Percentiles rank a stretch among this genome's conserved stretches.
These are phyloP conservation scores for Xerocomus minutiporus DNA, from an alignment of 1,284 basidiomycete genomes.

Conservation along the genomic window DNA sequence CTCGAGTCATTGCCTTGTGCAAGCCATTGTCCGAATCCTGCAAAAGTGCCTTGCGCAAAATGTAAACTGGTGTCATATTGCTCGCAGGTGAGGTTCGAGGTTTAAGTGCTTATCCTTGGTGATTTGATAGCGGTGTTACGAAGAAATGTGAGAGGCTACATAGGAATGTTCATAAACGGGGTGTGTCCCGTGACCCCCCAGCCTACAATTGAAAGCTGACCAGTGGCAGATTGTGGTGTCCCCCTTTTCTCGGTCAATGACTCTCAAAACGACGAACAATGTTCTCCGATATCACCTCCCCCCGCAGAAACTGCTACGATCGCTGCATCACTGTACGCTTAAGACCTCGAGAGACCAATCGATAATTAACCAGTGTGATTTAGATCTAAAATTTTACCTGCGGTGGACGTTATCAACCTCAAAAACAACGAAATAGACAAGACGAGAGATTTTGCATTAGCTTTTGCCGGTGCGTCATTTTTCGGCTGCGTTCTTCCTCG, in stretches of 20 bases:
- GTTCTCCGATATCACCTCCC: neutral
- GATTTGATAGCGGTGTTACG: neutral
- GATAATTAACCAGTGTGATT: neutral
- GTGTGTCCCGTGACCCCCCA: slow-evolving; percentile 3
- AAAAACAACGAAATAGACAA: slow-evolving; percentile 35
- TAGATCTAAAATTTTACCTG: slow-evolving; percentile 14
- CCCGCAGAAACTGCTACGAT: neutral
- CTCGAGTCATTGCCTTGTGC: slow-evolving; percentile 22
- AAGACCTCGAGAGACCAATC: neutral
- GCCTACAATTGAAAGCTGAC: neutral
- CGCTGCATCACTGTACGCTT: slow-evolving; percentile 15
- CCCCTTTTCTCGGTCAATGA: neutral
- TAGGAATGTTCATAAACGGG: slow-evolving; percentile 16
- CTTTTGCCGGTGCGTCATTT: slow-evolving; percentile 32
- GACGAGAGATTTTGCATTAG: slow-evolving; percentile 34
- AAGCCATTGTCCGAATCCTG: slow-evolving; percentile 26
- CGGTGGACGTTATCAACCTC: slow-evolving; percentile 40
- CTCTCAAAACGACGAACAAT: neutral
- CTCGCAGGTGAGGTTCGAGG: slow-evolving; percentile 27
- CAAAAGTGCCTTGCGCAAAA: slow-evolving; percentile 27
- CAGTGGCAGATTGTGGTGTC: slow-evolving; percentile 16
- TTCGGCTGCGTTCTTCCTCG: slow-evolving; percentile 1
- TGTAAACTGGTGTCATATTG: slow-evolving; percentile 40
- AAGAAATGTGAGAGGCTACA: slow-evolving; percentile 24
- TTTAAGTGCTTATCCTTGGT: neutral